Conservation (phyloP, 169 alveolate species). For the Plasmodium vivax region DNA sequence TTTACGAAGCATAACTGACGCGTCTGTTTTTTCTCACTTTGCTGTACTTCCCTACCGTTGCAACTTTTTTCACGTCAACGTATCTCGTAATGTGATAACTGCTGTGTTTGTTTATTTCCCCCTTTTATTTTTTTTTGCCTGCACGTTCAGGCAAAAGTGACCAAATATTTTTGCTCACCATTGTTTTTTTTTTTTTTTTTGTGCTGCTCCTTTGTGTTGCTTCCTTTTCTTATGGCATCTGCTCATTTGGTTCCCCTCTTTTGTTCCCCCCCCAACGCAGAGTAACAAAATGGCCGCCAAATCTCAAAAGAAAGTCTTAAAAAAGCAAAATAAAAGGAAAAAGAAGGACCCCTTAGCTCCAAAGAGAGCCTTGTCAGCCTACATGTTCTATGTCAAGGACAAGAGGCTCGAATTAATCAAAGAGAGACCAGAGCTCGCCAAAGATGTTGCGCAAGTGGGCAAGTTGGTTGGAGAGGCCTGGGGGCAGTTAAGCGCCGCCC, state of each 20-base stretch:
- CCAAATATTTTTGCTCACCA: neutral
- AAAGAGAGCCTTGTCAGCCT: conserved; percentile 91
- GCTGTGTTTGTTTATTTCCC: neutral
- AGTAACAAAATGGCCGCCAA: conserved; percentile 79
- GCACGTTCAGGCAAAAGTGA: neutral
- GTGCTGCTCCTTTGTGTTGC: neutral
- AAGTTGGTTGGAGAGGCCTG: conserved; percentile 93
- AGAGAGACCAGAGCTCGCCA: conserved; percentile 88
- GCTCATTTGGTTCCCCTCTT: neutral
- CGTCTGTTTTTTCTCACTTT: neutral
- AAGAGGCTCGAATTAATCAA: conserved; percentile 87
- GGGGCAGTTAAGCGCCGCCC: conserved; percentile 87
- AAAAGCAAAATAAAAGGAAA: conserved; percentile 75
- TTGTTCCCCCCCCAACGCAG: neutral
- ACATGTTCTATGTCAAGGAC: conserved; percentile 91
- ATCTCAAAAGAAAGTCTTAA: conserved; percentile 72
- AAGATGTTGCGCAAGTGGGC: conserved; percentile 92
- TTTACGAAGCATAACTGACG: neutral
- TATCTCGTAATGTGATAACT: neutral
- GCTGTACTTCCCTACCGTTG: neutral
- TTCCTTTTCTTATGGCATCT: neutral
- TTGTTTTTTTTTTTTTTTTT: neutral
- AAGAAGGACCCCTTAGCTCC: conserved; percentile 93
- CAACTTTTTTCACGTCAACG: neutral
- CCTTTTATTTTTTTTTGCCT: neutral